Conservation (phyloP, 306 rosid genomes). For the Potentilla sterilis region DNA sequence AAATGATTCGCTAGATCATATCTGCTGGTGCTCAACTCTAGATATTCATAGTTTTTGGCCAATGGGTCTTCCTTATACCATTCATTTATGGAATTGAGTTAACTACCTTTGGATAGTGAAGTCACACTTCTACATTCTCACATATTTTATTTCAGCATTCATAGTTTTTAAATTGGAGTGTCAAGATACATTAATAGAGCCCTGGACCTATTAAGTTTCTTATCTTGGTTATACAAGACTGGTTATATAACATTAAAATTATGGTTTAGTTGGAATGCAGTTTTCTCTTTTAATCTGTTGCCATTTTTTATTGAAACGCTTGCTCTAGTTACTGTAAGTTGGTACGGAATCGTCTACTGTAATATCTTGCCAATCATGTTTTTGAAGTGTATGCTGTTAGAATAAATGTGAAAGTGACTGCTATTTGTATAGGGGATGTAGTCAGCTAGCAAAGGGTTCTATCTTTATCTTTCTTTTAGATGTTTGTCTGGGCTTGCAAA, state of each 20-base stretch:
- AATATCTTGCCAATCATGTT: background rate
- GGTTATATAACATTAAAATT: background rate
- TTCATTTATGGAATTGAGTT: background rate
- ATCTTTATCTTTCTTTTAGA: background rate
- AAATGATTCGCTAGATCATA: background rate
- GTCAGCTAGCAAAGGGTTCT: background rate
- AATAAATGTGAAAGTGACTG: background rate
- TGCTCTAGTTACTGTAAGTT: no score
- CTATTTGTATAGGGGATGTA: background rate
- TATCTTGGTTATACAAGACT: background rate
- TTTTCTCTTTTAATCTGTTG: background rate
- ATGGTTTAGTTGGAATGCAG: background rate
- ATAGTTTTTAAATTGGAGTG: background rate
- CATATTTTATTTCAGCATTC: background rate
- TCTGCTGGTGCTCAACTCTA: background rate
- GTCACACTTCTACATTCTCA: background rate
- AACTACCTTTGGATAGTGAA: background rate
- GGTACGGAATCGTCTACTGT: background rate
- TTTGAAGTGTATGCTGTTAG: background rate
- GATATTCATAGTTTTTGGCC: background rate
- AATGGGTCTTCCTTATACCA: background rate
- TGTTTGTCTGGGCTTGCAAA: background rate
- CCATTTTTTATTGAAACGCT: background rate
- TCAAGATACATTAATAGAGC: background rate
- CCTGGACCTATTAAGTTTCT: background rate